phyloP scores from a whole-genome alignment of 495 filamentous ascomycete species.

The Aspergillus affinis region DNA sequence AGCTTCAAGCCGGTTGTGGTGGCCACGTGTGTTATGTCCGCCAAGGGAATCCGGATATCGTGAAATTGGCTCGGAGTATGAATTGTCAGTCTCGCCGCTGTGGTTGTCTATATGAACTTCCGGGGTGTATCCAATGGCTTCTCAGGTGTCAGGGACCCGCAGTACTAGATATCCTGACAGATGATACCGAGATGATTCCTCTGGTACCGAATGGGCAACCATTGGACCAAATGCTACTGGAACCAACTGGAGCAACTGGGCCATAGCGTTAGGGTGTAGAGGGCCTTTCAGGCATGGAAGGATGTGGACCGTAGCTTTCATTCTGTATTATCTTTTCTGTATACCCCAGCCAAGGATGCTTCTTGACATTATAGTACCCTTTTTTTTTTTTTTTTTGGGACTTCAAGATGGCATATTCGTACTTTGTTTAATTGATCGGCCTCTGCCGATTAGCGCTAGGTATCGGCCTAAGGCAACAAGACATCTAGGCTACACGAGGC shows the following conservation, averaged over 20 bases:
- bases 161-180: too few relatives aligned
- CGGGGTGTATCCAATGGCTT: conserved; percentile 72
- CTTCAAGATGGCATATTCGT: too few relatives aligned
- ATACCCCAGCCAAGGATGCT: background rate
- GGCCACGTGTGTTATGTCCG: conserved; percentile 92
- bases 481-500: too few relatives aligned
- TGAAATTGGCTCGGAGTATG: conserved; percentile 58
- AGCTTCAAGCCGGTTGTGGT: conserved; percentile 96
- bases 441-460: too few relatives aligned
- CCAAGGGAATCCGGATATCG: conserved; percentile 75
- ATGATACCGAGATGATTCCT: too few relatives aligned
- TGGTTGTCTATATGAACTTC: conserved; percentile 58
- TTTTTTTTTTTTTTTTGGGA: background rate
- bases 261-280: background rate
- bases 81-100: conserved; percentile 58
- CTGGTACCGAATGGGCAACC: too few relatives aligned
- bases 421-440: too few relatives aligned
- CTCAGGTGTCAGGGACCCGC: conserved; percentile 27
- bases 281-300: too few relatives aligned
- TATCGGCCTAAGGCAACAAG: too few relatives aligned
- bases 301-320: background rate
- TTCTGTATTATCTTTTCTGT: background rate
- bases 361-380: background rate
- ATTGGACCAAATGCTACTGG: too few relatives aligned
- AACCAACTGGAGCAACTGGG: too few relatives aligned